Evolutionary conservation across 192 early-diverging fungal genomes (phyloP).

Genomic region (Coemansia sp.): DNA sequence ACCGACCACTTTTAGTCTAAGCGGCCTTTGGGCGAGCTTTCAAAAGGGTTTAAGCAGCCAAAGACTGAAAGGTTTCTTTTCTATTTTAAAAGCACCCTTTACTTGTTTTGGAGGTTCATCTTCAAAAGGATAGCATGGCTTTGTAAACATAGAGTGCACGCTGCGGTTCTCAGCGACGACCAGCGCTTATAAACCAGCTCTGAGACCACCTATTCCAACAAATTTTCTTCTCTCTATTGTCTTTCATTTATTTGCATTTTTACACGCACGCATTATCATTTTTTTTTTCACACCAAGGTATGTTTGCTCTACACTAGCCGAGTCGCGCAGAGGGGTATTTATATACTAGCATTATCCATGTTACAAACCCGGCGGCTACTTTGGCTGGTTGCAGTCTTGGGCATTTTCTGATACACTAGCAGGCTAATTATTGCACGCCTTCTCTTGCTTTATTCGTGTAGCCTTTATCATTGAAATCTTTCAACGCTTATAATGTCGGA

Average conservation of each 20-base stretch:
- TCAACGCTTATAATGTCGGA: conserved; percentile 53
- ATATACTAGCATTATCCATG: neutral
- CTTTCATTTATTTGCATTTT: neutral
- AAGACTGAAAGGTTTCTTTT: neutral
- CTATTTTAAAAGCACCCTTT: neutral
- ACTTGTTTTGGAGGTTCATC: neutral
- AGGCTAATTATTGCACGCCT: neutral
- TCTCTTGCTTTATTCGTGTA: neutral
- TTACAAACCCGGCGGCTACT: neutral
- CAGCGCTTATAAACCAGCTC: neutral
- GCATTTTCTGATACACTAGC: neutral
- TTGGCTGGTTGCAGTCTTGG: neutral
- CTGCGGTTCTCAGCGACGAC: neutral
- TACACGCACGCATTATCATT: neutral
- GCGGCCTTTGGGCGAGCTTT: neutral
- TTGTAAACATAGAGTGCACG: neutral
- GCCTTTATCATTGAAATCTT: neutral
- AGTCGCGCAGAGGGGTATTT: neutral
- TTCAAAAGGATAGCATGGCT: neutral
- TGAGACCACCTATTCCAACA: neutral
- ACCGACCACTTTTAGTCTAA: neutral
- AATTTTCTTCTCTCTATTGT: neutral
- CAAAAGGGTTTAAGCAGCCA: neutral
- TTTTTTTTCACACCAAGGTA: neutral
- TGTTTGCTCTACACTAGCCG: neutral